A percentile compares a stretch with the other conserved stretches of the same genome.
phyloP scores from a whole-genome alignment of 805 yeast species.

The Kregervanrija fluxuum region DNA sequence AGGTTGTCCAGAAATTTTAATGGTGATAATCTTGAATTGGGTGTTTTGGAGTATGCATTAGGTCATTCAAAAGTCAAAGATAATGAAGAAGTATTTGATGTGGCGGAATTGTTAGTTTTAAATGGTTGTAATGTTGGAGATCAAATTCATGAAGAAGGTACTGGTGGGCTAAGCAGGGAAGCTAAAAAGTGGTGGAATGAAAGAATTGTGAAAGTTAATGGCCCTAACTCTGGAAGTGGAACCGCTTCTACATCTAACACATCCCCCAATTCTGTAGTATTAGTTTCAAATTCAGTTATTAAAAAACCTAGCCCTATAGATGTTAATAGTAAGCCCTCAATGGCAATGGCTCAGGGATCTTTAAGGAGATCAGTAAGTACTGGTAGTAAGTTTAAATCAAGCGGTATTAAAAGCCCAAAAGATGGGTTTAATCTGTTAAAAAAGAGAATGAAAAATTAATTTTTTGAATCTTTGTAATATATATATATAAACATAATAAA shows the following conservation, averaged over 20 bases:
- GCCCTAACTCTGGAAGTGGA: constrained; percentile 6
- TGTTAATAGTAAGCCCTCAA: not conserved
- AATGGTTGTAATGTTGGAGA: constrained; percentile 48
- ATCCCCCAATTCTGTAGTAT: no score
- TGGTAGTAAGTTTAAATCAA: not conserved
- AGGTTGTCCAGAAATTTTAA: constrained; percentile 17
- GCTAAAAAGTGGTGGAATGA: constrained; percentile 52
- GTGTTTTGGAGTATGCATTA: constrained; percentile 46
- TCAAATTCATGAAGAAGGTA: constrained; percentile 19
- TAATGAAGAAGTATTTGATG: constrained; percentile 31
- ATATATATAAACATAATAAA: not conserved
- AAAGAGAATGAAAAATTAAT: constrained; percentile 14
- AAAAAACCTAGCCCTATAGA: not conserved
- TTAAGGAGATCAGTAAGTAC: not conserved
- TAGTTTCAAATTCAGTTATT: not conserved
- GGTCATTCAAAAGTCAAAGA: constrained; percentile 24
- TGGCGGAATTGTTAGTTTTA: constrained; percentile 49
- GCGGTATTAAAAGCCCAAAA: constrained; percentile 5
- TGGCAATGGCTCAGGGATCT: not conserved
- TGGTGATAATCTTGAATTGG: constrained; percentile 18
- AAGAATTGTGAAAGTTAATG: constrained; percentile 29
- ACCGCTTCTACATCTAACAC: not conserved
- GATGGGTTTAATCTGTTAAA: constrained; percentile 21
- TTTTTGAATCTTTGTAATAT: not conserved
- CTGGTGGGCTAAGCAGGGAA: constrained; percentile 33